Evolutionary conservation across 2,329 filamentous ascomycete genomes (phyloP), one percentile per base, ranked within the genome.

Genomic region (Colletotrichum destructivum): DNA sequence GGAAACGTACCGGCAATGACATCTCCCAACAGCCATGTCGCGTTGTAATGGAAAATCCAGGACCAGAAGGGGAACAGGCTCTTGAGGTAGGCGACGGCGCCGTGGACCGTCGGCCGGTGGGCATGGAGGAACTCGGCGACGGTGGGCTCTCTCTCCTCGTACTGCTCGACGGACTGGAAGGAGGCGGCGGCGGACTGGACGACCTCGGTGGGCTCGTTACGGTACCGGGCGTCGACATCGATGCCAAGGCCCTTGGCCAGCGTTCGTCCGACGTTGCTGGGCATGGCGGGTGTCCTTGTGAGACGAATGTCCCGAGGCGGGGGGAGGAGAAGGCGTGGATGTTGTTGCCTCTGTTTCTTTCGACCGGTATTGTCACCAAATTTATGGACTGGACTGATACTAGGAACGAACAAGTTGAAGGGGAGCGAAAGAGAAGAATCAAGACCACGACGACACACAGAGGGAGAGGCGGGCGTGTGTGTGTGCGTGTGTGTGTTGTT

Each of bases 51-150:
- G 73, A 82, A 82, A 65, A 87, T 85, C 86, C 86, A 88, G 16
- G 79, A 80, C 69, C 83, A 75, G 75, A 87, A 88, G 2, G 86
- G 86, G 72, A 88, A 87, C 21, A 88, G 77, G 72, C 79, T 81
- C 69, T 77, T 79, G 62, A 85, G 46, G 72, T 86, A 86, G 46
- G 65, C 66, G 8, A 72, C 76, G 9, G 81, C 65, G 8, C 78
- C 78, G 1, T 72, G 76, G n/a, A 71, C 23, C 1, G 80, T 77
- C 3, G 84, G 83, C 0, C 78, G 77, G 18, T 83, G 76, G 62
- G 84, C 82, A 18, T 76, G 72, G n/a, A 85, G 68, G 71, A 81
- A 85, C 71, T 85, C 83, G 7, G 69, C 73, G n/a, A 84, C 79
- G 12, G 83, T 84, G 9, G 82, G 83, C 71, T 85, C 83, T n/a